Conservation (phyloP, 73 alveolate genomes). For the Paramecium pentaurelia region DNA sequence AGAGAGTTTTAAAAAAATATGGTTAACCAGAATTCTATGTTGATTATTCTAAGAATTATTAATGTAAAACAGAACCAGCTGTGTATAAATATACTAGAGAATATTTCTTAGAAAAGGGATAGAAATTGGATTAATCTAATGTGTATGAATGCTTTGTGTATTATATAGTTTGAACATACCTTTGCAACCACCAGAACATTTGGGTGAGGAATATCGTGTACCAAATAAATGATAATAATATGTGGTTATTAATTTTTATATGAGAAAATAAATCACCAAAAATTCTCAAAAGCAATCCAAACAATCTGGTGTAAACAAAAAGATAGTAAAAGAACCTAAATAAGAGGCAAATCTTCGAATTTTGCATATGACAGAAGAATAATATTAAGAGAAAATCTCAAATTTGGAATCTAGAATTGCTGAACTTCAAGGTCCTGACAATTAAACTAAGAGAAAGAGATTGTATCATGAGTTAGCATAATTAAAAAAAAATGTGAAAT, state of each 20-base stretch:
- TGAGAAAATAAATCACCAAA: neutral
- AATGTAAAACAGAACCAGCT: neutral
- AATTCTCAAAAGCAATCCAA: neutral
- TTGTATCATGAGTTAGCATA: conserved; percentile 45
- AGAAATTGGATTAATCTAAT: neutral
- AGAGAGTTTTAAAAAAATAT: neutral
- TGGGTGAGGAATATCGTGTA: conserved; percentile 32
- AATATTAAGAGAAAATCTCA: conserved; percentile 15
- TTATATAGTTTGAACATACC: neutral
- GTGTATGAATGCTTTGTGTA: neutral
- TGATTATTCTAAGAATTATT: neutral
- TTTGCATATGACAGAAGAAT: conserved; percentile 33
- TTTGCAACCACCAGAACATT: neutral
- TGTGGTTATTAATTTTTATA: conserved; percentile 25
- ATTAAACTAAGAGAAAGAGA: conserved; percentile 49
- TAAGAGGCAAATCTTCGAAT: neutral
- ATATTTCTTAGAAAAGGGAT: conserved; percentile 6
- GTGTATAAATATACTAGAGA: neutral
- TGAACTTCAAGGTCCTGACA: conserved; percentile 31
- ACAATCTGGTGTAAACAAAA: neutral
- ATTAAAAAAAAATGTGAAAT: neutral
- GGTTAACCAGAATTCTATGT: neutral
- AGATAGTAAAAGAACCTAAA: neutral
- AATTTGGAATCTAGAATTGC: neutral
- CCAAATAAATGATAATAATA: conserved; percentile 16